Evolutionary conservation across 805 yeast species (phyloP).

Genomic region (Hermanozyma aechmeae): DNA sequence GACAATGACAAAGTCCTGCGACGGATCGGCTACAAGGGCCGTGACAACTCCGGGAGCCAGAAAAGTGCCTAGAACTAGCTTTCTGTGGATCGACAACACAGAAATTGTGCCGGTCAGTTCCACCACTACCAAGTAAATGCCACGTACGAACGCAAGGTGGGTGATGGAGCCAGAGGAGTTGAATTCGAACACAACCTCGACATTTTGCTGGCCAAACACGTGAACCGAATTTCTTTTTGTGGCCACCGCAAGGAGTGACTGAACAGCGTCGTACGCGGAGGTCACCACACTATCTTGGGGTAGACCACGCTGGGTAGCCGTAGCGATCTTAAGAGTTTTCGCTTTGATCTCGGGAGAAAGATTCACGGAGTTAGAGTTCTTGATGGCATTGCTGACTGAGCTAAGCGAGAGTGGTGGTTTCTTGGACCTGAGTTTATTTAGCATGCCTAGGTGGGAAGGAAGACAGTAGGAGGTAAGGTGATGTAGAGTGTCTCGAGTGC

Average conservation of each 20-base stretch:
- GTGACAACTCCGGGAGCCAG: conserved; percentile 60
- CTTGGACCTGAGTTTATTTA: conserved; percentile 27
- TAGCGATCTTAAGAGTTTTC: conserved; percentile 19
- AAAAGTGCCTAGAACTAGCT: conserved; percentile 49
- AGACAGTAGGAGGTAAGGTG: too few species aligned
- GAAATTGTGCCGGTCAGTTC: conserved; percentile 52
- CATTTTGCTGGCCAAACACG: conserved; percentile 78
- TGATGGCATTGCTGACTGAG: conserved; percentile 32
- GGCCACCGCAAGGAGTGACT: conserved; percentile 73
- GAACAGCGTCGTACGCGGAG: conserved; percentile 79
- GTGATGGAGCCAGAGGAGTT: conserved; percentile 42
- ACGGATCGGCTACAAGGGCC: conserved; percentile 70
- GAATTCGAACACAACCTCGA: conserved; percentile 55
- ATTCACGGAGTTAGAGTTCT: conserved; percentile 18
- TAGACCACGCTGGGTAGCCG: conserved; percentile 26
- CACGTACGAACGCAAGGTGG: conserved; percentile 61
- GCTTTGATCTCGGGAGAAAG: conserved; percentile 26
- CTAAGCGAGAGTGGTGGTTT: conserved; percentile 34
- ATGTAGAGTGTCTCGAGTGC: too few species aligned
- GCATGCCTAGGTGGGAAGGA: conserved; percentile 19
- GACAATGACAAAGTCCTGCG: conserved; percentile 75
- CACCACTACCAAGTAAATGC: conserved; percentile 69
- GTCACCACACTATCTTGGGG: conserved; percentile 55
- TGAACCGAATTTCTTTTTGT: conserved; percentile 64
- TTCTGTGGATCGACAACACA: conserved; percentile 62